These are phyloP conservation scores for Coemansia sp. DNA, from an alignment of 192 early-diverging fungal genomes.

Conservation along the genomic window DNA sequence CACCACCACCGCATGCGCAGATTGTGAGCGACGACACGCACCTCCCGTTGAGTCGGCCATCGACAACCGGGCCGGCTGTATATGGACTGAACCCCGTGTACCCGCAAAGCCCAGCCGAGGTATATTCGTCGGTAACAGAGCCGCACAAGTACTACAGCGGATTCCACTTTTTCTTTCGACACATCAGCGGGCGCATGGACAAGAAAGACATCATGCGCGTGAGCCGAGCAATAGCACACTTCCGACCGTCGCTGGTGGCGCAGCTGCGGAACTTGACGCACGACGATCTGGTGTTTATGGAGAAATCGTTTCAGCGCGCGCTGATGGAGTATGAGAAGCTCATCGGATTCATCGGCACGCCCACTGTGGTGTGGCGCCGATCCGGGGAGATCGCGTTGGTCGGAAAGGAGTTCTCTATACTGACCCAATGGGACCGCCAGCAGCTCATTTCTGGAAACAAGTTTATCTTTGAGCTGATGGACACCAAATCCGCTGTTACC, in stretches of 20 bases:
- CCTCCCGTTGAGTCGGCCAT: slow-evolving; percentile 34
- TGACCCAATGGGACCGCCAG: slow-evolving; percentile 91
- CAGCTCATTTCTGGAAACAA: slow-evolving; percentile 60
- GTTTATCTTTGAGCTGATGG: slow-evolving; percentile 79
- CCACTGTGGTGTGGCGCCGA: slow-evolving; percentile 96
- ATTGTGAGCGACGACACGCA: slow-evolving; percentile 22
- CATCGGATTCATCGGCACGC: slow-evolving; percentile 93
- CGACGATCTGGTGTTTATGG: slow-evolving; percentile 95
- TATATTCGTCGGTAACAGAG: slow-evolving; percentile 76
- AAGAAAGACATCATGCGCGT: slow-evolving; percentile 87
- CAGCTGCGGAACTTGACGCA: slow-evolving; percentile 91
- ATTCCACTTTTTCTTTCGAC: slow-evolving; percentile 86
- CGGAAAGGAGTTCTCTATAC: slow-evolving; percentile 92
- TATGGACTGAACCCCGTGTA: slow-evolving; percentile 53
- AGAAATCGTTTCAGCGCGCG: slow-evolving; percentile 94
- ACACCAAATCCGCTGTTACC: slow-evolving; percentile 85
- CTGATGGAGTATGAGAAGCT: slow-evolving; percentile 94
- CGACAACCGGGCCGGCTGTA: slow-evolving; percentile 48
- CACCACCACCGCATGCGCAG: slow-evolving; percentile 28
- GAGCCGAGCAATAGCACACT: slow-evolving; percentile 82
- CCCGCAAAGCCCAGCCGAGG: slow-evolving; percentile 54
- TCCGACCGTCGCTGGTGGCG: slow-evolving; percentile 91
- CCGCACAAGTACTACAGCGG: slow-evolving; percentile 93
- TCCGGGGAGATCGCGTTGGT: slow-evolving; percentile 94
- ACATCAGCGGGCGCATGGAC: slow-evolving; percentile 85